Evolutionary conservation across 2,329 filamentous ascomycete species (phyloP), one percentile per base, ranked within the genome.

Genomic region (Alternaria incomplexa): DNA sequence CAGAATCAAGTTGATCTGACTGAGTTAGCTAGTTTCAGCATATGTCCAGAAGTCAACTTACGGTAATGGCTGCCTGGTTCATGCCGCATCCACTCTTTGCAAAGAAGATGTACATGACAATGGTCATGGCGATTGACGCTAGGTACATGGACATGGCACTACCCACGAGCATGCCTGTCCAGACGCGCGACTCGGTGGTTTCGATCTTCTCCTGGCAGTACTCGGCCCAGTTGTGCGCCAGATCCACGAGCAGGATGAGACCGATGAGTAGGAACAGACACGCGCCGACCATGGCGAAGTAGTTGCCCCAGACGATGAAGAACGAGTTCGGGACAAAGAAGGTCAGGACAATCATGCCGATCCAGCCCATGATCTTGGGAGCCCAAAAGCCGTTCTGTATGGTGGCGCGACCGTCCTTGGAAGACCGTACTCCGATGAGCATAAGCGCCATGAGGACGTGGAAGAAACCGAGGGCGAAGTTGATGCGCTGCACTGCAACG

Each of bases 301-400:
- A 98, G 80, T 97, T 96, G 67, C 96, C 96, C 90, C 93, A 99
- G 68, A 96, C 89, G 75, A 97, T 89, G 83, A 97, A 98, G 85
- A 99, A 98, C 26, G 85, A 85, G 77, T 99, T 95, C 15, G 96
- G 96, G 61, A 99, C 97, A 74, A 99, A 88, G 84, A 98, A 99
- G 25, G 94, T 97, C 62, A 97, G 79, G 62, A 97, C 92, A 63
- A 98, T 89, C 70, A 98, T 88, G 13, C 86, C 89, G 53, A 97
- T 78, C 96, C 96, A 99, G 56, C 90, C 88, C 63, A 97, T 88
- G 62, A 99, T 87, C 83, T 99, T 99, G 48, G 96, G 96, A 2
- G 94, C 96, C 96, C 96, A 99, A 81, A 93, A 99, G n/a, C 95
- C 96, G 82, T 99, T 99, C 78, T 99, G 96, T 57, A 99, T 87